These are phyloP conservation scores for Aureobasidium leucospermi DNA, from an alignment of 2,329 filamentous ascomycete species.

Conservation along the genomic window DNA sequence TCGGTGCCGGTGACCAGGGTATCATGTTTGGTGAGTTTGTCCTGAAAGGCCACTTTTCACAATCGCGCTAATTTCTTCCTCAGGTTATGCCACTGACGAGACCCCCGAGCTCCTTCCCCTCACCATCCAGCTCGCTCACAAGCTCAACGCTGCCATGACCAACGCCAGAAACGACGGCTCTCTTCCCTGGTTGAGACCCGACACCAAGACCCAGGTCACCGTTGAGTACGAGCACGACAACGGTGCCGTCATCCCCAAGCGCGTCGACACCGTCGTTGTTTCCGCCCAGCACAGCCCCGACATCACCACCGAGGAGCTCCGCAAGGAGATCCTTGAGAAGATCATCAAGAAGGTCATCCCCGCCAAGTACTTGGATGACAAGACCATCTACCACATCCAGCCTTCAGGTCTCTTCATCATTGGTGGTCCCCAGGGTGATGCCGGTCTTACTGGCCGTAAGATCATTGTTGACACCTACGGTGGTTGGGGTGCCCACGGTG, in stretches of 20 bases:
- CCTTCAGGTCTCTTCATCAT: constrained; percentile 98
- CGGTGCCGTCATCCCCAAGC: constrained; percentile 83
- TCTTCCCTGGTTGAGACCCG: constrained; percentile 89
- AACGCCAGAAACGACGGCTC: constrained; percentile 78
- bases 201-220: constrained; percentile 99
- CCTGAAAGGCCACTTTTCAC: background rate
- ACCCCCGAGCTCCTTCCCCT: constrained; percentile 94
- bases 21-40: constrained; percentile 78
- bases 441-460: constrained; percentile 97
- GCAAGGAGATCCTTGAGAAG: constrained; percentile 94
- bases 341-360: constrained; percentile 95
- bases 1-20: constrained; percentile 98
- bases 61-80: background rate
- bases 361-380: constrained; percentile 81
- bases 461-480: constrained; percentile 99
- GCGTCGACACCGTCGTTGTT: constrained; percentile 95
- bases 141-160: constrained; percentile 93
- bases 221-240: constrained; percentile 97
- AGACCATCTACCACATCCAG: constrained; percentile 97
- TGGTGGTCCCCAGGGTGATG: constrained; percentile 96
- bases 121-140: constrained; percentile 89
- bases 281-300: constrained; percentile 87
- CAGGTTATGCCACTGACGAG: constrained; percentile 92
- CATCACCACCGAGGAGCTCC: constrained; percentile 84
- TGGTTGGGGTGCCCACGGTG: constrained; percentile 98